Percentiles rank a stretch among this genome's conserved stretches.
Conservation (phyloP, 495 filamentous ascomycete genomes). For the Eremomyces bilateralis region DNA sequence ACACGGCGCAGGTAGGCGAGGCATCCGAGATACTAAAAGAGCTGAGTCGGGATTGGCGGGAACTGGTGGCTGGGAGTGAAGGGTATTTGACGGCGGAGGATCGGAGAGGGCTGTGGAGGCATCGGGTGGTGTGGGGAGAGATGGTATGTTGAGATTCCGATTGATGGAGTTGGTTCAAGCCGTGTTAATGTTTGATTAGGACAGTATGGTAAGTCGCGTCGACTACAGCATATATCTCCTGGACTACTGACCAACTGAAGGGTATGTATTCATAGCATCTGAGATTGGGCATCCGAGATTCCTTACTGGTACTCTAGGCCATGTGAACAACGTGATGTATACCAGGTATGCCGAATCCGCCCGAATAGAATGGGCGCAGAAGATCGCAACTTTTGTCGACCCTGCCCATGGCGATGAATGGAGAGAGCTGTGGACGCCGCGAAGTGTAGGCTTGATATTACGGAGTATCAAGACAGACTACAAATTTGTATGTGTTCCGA, state of each 20-base stretch:
- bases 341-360: conserved; percentile 70
- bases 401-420: conserved; percentile 41
- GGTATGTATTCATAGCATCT: conserved; percentile 5
- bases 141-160: conserved; percentile 33
- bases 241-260: no score
- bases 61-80: conserved; percentile 53
- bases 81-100: conserved; percentile 53
- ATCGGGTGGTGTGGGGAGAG: conserved; percentile 74
- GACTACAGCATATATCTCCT: no score
- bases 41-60: conserved; percentile 54
- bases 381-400: conserved; percentile 51
- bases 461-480: conserved; percentile 65
- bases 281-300: no score
- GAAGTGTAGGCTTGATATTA: conserved; percentile 53
- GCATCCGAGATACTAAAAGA: conserved; percentile 38
- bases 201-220: conserved; percentile 30
- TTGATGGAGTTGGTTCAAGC: conserved; percentile 2
- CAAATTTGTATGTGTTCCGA: conserved; percentile 49
- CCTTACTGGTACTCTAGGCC: no score
- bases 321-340: conserved; percentile 81
- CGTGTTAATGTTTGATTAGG: conserved; percentile 26
- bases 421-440: conserved; percentile 45
- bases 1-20: conserved; percentile 32
- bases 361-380: conserved; percentile 60
- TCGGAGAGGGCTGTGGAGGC: conserved; percentile 42